Conservation (phyloP, 2,329 filamentous ascomycete species). For the Geosmithia flava region DNA sequence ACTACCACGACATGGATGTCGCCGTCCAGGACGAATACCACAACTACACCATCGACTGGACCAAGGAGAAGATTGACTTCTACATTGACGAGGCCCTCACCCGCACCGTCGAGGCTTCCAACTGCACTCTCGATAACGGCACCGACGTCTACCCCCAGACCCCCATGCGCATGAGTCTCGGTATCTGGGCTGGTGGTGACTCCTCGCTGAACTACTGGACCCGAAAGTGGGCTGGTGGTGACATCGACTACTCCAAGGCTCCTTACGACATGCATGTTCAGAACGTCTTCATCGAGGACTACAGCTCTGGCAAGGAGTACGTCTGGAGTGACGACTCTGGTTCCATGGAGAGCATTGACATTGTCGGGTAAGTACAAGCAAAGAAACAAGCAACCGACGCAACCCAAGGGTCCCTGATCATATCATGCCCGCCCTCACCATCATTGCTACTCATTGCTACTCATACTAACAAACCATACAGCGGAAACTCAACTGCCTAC, state of each 20-base stretch:
- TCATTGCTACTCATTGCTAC: background rate
- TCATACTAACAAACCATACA: constrained; percentile 9
- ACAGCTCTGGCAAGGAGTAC: constrained; percentile 53
- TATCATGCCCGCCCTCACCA: too few species aligned
- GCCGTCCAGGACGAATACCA: constrained; percentile 47
- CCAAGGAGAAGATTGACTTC: constrained; percentile 51
- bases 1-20: constrained; percentile 41
- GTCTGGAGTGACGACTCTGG: constrained; percentile 50
- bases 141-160: constrained; percentile 62
- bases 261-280: constrained; percentile 69
- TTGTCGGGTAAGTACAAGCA: constrained; percentile 31
- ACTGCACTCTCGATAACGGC: constrained; percentile 35
- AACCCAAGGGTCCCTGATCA: too few species aligned
- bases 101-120: constrained; percentile 48
- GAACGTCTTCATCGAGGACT: constrained; percentile 41
- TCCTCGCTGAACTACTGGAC: constrained; percentile 40
- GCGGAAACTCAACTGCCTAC: constrained; percentile 44
- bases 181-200: constrained; percentile 55
- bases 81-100: constrained; percentile 56
- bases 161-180: constrained; percentile 57
- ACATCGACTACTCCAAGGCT: constrained; percentile 50
- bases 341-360: constrained; percentile 50
- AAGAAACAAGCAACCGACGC: too few species aligned
- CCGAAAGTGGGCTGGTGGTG: constrained; percentile 58
- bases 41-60: constrained; percentile 71